Evolutionary conservation across 495 filamentous ascomycete species (phyloP), one percentile per base, ranked within the genome.

Genomic region (Glarea lozoyensis): DNA sequence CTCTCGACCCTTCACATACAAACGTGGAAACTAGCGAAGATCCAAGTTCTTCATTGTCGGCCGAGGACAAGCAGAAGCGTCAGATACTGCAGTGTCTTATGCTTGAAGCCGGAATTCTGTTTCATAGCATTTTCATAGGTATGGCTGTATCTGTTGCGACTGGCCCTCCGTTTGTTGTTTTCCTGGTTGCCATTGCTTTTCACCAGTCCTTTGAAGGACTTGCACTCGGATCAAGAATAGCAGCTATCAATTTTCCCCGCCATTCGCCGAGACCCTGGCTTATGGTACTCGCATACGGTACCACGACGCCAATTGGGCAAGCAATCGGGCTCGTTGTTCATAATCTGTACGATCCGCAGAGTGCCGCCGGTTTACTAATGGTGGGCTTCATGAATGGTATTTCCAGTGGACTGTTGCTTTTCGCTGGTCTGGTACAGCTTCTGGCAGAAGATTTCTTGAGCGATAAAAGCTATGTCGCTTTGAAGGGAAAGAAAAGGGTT

Each of bases 311-410:
- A 1, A 64, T 94, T 27, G 90, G 90, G 10, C 90, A 97, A 57
- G 87, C 87, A 2, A 82, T 95, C 37, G 90, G 90, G 0, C 65
- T 97, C 7, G 64, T 79, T 16, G 71, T 94, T 13, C 87, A 94
- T 58, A 79, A 76, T 21, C 62, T 94, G 19, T 97, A 95, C 58
- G 85, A 92, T 50, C 90, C 90, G 15, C 69, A 72, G 24, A 86
- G 81, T 52, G 73, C 88, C 48, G 81, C 82, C 0, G 90, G 90
- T 0, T 59, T 97, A 42, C 68, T 95, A 21, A 87, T 88, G 78
- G 89, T 95, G 2, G 90, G 90, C 12, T 74, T 88, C 53, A 95
- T 88, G 69, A 97, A 97, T 54, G 88, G 84, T 22, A 84, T 97
- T 45, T 87, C 81, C 19, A 82, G 79, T 53, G 90, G 90, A 0